A percentile compares a stretch with the other conserved stretches of the same genome.
Evolutionary conservation across 257 asterid species (phyloP).

Genomic region (Scutellaria minor): DNA sequence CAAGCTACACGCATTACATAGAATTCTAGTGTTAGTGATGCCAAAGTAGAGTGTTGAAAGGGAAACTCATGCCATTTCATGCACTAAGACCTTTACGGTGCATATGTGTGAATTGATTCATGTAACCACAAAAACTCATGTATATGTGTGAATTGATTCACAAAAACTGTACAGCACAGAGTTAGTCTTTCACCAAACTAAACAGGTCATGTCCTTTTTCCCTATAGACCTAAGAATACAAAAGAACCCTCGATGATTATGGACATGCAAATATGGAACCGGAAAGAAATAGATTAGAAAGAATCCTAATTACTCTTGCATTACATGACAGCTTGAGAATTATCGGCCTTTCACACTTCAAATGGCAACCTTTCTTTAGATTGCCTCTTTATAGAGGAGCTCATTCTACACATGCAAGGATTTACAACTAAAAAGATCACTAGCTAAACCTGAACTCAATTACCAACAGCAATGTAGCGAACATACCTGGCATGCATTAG

Average conservation of each 20-base stretch:
- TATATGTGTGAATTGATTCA: too few relatives aligned
- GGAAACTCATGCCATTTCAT: neutral
- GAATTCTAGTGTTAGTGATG: neutral
- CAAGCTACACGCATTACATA: neutral
- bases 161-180: too few relatives aligned
- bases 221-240: too few relatives aligned
- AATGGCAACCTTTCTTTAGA: neutral
- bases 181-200: too few relatives aligned
- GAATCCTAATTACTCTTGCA: neutral
- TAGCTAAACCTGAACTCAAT: neutral
- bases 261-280: too few relatives aligned
- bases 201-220: too few relatives aligned
- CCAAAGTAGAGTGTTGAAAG: neutral
- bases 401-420: neutral
- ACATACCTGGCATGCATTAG: conserved; percentile 89
- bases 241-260: too few relatives aligned
- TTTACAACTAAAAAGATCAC: neutral
- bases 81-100: too few relatives aligned
- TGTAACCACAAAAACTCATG: neutral
- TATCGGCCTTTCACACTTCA: neutral
- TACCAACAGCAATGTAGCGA: neutral
- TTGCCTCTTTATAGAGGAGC: conserved; percentile 2
- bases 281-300: neutral
- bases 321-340: neutral
- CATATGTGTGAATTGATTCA: too few relatives aligned